phyloP scores from a whole-genome alignment of 1,284 basidiomycete species.

The Chondrostereum purpureum region DNA sequence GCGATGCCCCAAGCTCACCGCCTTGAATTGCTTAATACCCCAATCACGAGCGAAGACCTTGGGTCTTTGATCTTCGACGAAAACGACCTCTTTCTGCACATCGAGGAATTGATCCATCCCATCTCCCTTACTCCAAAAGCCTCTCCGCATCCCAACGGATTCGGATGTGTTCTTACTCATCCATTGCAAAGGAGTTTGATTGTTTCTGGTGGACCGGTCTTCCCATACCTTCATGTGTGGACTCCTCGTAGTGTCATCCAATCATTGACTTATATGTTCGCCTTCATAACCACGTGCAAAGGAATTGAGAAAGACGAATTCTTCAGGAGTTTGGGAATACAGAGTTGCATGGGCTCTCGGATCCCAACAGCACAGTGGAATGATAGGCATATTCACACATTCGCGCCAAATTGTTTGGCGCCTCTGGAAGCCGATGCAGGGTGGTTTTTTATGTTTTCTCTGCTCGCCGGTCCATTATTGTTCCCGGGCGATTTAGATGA shows the following conservation, averaged over 20 bases:
- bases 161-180: neutral
- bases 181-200: neutral
- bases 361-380: neutral
- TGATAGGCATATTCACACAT: neutral
- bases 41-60: conserved; percentile 14
- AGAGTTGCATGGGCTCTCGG: neutral
- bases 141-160: neutral
- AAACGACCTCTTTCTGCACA: conserved; percentile 15
- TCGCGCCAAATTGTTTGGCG: neutral
- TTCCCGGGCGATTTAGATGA: neutral
- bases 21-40: conserved; percentile 17
- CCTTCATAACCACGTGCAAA: neutral
- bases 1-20: conserved; percentile 15
- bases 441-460: neutral
- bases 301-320: neutral
- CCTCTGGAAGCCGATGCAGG: neutral
- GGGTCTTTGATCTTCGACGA: conserved; percentile 11
- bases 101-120: conserved; percentile 21
- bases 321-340: neutral
- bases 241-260: neutral
- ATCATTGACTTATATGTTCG: too few relatives aligned
- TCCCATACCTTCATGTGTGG: neutral
- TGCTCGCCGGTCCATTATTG: neutral
- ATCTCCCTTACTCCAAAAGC: conserved; percentile 7
- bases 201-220: neutral